These are phyloP conservation scores for Termitomyces sp. DNA, from an alignment of 768 basidiomycete species.

Conservation along the genomic window DNA sequence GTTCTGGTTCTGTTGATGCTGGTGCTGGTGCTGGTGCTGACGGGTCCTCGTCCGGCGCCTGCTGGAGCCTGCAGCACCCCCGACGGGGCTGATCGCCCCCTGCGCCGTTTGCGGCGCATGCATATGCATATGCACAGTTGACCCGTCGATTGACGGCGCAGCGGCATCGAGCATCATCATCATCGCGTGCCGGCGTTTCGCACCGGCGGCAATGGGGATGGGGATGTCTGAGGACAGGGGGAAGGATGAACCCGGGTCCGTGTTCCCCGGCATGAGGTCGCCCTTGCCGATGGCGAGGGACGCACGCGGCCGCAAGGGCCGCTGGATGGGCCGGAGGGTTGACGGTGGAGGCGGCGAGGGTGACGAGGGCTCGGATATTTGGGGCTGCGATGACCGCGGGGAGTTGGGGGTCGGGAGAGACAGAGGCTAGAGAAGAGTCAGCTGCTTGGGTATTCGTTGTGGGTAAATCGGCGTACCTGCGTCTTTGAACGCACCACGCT, in stretches of 20 bases:
- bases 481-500: conserved; percentile 16
- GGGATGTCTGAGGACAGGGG: conserved; percentile 26
- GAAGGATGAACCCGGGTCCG: conserved; percentile 13
- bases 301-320: conserved; percentile 14
- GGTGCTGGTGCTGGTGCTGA: conserved; percentile 31
- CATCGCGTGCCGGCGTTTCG: conserved; percentile 72
- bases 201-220: conserved; percentile 44
- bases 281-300: conserved; percentile 10
- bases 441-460: neutral
- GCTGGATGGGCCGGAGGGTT: conserved; percentile 19
- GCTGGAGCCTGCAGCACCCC: conserved; percentile 8
- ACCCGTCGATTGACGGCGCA: conserved; percentile 15
- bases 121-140: neutral
- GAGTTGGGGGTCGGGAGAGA: conserved; percentile 26
- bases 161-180: conserved; percentile 74
- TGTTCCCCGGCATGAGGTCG: conserved; percentile 1
- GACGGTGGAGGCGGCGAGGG: conserved; percentile 27
- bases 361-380: conserved; percentile 25
- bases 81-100: neutral
- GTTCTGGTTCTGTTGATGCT: conserved; percentile 4
- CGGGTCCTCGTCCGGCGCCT: conserved; percentile 55
- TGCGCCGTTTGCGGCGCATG: neutral
- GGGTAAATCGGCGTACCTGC: conserved; percentile 19
- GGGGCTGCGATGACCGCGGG: conserved; percentile 16
- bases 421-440: conserved; percentile 10